phyloP scores from a whole-genome alignment of 2,329 filamentous ascomycete species.

The Endothia cerciana region DNA sequence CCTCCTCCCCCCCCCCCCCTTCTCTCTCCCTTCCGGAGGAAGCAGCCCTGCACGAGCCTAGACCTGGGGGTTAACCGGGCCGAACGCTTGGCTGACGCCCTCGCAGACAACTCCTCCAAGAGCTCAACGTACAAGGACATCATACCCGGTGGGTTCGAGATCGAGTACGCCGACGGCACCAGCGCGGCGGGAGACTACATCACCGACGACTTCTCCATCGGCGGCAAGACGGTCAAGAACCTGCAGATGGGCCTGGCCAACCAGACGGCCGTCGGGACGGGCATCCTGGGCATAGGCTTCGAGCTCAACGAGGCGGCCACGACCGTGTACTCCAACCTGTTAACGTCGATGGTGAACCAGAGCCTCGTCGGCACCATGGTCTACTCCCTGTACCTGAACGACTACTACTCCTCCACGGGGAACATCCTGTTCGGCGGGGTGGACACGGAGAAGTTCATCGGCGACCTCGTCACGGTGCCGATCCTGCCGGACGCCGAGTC shows the following conservation, averaged over 20 bases:
- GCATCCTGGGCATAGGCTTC: constrained; percentile 64
- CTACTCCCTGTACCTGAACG: constrained; percentile 69
- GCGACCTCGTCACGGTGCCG: constrained; percentile 58
- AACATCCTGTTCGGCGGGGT: constrained; percentile 72
- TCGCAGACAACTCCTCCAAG: constrained; percentile 43
- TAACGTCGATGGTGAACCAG: constrained; percentile 66
- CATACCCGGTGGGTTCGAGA: constrained; percentile 53
- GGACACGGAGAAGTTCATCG: constrained; percentile 68
- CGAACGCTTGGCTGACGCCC: neutral
- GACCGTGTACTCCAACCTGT: constrained; percentile 58
- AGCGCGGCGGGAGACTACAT: constrained; percentile 61
- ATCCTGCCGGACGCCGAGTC: constrained; percentile 52
- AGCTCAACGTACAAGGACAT: constrained; percentile 55
- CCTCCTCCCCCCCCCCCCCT: neutral
- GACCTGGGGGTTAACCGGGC: neutral
- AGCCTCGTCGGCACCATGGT: constrained; percentile 64
- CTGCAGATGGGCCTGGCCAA: constrained; percentile 61
- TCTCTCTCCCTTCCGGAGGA: no score
- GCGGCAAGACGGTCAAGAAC: constrained; percentile 49
- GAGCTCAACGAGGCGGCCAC: constrained; percentile 51
- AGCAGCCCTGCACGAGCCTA: neutral
- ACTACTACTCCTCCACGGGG: constrained; percentile 59
- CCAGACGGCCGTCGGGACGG: constrained; percentile 52
- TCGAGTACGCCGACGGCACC: constrained; percentile 63
- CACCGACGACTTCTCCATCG: constrained; percentile 58